Percentiles rank a stretch among this genome's conserved stretches.
Evolutionary conservation across 2,329 filamentous ascomycete genomes (phyloP).

Genomic region (Lojkania enalia): DNA sequence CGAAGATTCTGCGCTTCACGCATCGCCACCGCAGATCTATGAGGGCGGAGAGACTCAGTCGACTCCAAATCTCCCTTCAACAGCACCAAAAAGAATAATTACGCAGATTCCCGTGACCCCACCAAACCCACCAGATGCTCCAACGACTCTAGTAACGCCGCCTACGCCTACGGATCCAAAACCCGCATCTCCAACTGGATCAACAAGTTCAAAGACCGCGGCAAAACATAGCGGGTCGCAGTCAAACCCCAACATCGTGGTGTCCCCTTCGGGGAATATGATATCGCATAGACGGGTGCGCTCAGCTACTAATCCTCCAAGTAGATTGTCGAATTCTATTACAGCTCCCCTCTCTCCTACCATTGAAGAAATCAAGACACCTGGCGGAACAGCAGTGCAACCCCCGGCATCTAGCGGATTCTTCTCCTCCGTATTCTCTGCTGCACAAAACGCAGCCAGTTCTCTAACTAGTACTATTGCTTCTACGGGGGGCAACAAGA

Average conservation of each 20-base stretch:
- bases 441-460: conserved; percentile 87
- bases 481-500: conserved; percentile 61
- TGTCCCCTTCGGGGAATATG: conserved; percentile 69
- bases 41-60: conserved; percentile 37
- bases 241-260: conserved; percentile 57
- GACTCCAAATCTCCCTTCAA: conserved; percentile 26
- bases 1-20: conserved; percentile 27
- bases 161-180: conserved; percentile 62
- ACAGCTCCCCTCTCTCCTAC: conserved; percentile 71
- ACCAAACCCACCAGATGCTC: conserved; percentile 48
- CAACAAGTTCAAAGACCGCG: conserved; percentile 27
- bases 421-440: conserved; percentile 91
- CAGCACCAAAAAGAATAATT: conserved; percentile 40
- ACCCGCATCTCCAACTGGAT: conserved; percentile 38
- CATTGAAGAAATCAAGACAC: conserved; percentile 67
- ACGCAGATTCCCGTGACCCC: conserved; percentile 48
- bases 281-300: conserved; percentile 70
- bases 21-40: conserved; percentile 38
- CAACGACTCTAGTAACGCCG: conserved; percentile 64
- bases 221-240: conserved; percentile 35
- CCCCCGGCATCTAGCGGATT: conserved; percentile 64
- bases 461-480: conserved; percentile 74
- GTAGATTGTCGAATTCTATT: conserved; percentile 82
- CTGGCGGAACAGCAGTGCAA: conserved; percentile 57
- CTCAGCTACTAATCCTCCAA: conserved; percentile 65